Conservation (phyloP, 208 protist genomes). For the Tritrichomonas foetus region DNA sequence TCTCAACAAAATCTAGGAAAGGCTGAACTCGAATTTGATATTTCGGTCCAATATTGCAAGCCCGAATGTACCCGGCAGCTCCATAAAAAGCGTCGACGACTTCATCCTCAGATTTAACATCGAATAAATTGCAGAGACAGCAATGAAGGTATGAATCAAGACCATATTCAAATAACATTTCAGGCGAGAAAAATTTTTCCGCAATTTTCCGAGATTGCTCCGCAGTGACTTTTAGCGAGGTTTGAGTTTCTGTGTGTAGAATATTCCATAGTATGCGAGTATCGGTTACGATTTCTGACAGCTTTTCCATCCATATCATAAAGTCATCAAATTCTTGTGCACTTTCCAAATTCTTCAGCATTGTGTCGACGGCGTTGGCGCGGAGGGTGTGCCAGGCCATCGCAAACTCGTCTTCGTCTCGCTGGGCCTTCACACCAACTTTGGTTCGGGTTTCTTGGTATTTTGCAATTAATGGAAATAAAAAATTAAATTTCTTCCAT, state of each 20-base stretch:
- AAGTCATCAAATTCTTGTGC: neutral
- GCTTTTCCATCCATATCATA: neutral
- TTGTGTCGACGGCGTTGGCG: neutral
- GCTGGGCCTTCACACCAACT: neutral
- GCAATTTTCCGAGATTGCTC: neutral
- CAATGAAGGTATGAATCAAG: neutral
- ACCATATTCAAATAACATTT: neutral
- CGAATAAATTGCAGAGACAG: neutral
- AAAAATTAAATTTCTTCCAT: too few relatives aligned
- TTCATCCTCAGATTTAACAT: neutral
- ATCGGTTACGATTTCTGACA: neutral
- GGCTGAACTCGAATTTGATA: neutral
- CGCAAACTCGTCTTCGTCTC: neutral
- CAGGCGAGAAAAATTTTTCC: neutral
- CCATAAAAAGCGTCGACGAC: neutral
- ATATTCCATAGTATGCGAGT: neutral
- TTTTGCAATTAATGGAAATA: too few relatives aligned
- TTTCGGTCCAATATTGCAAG: neutral
- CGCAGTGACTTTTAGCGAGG: neutral
- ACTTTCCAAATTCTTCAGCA: constrained; percentile 11
- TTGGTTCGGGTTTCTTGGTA: too few relatives aligned
- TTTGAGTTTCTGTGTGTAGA: neutral
- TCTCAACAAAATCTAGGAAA: neutral
- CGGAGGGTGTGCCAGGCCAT: neutral
- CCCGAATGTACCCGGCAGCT: neutral